Evolutionary conservation across 176 grass and related monocot genomes (phyloP), one percentile per base, ranked within the genome.

Genomic region (Areca catechu): DNA sequence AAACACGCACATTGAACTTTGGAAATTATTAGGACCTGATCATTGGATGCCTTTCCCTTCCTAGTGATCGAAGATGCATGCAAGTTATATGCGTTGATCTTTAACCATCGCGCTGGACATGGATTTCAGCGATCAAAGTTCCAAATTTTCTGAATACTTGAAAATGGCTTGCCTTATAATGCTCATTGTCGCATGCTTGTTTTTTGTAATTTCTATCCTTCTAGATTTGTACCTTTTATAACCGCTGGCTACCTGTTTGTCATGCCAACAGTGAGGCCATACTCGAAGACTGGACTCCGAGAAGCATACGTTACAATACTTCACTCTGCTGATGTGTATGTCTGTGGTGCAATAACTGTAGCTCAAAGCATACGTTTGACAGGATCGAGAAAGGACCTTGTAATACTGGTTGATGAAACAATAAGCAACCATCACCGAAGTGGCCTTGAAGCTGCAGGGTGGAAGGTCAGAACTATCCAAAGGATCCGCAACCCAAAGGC

Each of bases 221-320:
- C 20, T 61, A 14, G 15, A 27, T 28, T 7, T 18, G 18, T 61
- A 20, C 2, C 1, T 28, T n/a, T 24, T 14, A n/a, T n/a, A n/a
- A n/a, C n/a, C n/a, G n/a, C n/a, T 61, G 29, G 20, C 7, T 27
- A 37, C 12, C n/a, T 15, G 48, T 15, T 15, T 37, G 62, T 71
- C 54, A 22, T 48, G 15, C 48, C 17, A 23, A 24, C 67, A 79
- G 76, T 55, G 5, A 21, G 16, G 37, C 17, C 63, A 3, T 24
- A 50, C 43, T 37, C 51, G 22, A n/a, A 54, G 49, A 16, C 30
- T 3, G 54, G 53, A 7, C 54, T 22, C 12, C 66, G 79, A 47
- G 72, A 69, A 30, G 80, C 80, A 10, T 83, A 77, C 34, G 80
- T 61, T 4, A 83, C 68, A 51, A 77, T 77, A 57, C 80, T 78